Evolutionary conservation across 2,329 filamentous ascomycete species (phyloP), one percentile per base, ranked within the genome.

Genomic region (Sarocladiaceae sp.): DNA sequence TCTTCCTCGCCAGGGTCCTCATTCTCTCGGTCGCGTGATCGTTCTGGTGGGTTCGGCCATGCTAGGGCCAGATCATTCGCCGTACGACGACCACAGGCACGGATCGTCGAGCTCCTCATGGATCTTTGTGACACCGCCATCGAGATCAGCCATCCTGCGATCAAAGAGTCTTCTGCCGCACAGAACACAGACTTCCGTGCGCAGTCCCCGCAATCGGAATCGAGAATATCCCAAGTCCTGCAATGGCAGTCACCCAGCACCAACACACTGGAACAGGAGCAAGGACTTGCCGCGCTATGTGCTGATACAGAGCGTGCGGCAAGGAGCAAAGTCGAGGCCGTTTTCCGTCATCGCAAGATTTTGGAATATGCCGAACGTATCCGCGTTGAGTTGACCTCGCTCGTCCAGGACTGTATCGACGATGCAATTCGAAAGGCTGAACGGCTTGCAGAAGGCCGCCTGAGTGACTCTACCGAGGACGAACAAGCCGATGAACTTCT

Each of bases 281-380:
- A 94, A 57, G 93, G 93, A 0, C 70, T 98, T 19, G 84, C 88
- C 29, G 64, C 89, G 20, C 69, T 98, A n/a, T 95, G 89, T 59
- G 78, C 86, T 12, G 93, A 98, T 58, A 97, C 90, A 0, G 88
- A 93, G 60, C 82, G 78, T 56, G 78, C 88, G 31, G 86, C 90
- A 20, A 87, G 82, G 56, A 78, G 85, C 34, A 98, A 98, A 61
- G 87, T 97, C 2, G 93, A 98, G 56, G 87, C 91, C 4, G 87
- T 97, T 6, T 82, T 94, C 51, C 85, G 93, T 26, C 88, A 97
- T 62, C 83, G 91, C 42, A 83, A 85, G 54, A 95, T 97, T 42
- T 82, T 98, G 24, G 93, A 98, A 61, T 98, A 98, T 60, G 83
- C 90, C 0, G 93, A 98, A 65, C 83, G 94, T 24, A 95, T 98